Evolutionary conservation across 768 basidiomycete species (phyloP).

Genomic region (Leucocoprinus birnbaumii): DNA sequence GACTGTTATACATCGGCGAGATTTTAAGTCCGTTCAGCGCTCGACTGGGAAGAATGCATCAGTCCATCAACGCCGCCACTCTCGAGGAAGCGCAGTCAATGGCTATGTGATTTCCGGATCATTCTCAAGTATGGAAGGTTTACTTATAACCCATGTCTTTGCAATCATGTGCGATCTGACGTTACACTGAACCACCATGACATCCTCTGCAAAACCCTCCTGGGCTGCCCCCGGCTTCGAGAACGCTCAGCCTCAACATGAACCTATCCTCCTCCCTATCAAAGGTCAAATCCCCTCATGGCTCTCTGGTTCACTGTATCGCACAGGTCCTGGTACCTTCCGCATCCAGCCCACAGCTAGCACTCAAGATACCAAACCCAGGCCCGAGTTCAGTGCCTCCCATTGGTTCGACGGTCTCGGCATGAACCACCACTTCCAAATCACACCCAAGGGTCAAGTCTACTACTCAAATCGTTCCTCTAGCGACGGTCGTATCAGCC

Average conservation of each 20-base stretch:
- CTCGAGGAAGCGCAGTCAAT: background rate
- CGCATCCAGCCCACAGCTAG: background rate
- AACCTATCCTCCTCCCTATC: slow-evolving; percentile 6
- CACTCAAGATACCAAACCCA: background rate
- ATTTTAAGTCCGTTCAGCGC: background rate
- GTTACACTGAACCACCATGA: background rate
- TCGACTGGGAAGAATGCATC: background rate
- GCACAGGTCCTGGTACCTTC: slow-evolving; percentile 1
- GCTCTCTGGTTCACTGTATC: slow-evolving; percentile 4
- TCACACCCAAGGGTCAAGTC: slow-evolving; percentile 3
- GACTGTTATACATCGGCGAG: background rate
- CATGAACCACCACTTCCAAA: slow-evolving; percentile 5
- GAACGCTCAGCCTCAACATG: slow-evolving; percentile 3
- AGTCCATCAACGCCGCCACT: background rate
- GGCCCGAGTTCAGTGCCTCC: background rate
- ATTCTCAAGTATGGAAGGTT: background rate
- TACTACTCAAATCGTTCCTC: slow-evolving; percentile 8
- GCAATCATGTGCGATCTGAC: background rate
- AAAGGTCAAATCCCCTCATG: slow-evolving; percentile 4
- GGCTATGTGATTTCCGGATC: background rate
- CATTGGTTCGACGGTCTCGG: slow-evolving; percentile 6
- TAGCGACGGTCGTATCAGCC: background rate
- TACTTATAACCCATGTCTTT: background rate
- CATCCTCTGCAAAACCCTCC: background rate
- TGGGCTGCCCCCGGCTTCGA: slow-evolving; percentile 7